A percentile compares a stretch with the other conserved stretches of the same genome.
Evolutionary conservation across 352 stramenopile genomes (phyloP).

Genomic region (Thalassiosira mediterranea): DNA sequence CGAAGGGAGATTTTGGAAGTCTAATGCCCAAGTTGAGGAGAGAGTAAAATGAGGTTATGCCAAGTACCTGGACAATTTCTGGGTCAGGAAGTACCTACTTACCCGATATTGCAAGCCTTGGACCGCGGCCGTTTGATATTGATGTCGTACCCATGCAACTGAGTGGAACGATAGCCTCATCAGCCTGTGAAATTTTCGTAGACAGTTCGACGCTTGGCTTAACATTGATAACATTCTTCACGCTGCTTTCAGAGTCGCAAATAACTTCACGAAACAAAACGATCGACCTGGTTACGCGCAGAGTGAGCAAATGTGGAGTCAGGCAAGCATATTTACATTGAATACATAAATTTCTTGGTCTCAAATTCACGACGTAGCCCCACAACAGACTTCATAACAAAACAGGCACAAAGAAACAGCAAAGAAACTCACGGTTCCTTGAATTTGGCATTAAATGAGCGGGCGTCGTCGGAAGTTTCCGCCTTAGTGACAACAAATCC

Average conservation of each 20-base stretch:
- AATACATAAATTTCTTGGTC: too few species aligned
- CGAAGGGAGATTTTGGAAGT: slow-evolving; percentile 53
- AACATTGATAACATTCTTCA: slow-evolving; percentile 8
- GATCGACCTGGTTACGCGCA: too few species aligned
- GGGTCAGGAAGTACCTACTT: slow-evolving; percentile 10
- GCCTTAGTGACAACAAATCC: slow-evolving; percentile 83
- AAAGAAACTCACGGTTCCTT: slow-evolving; percentile 88
- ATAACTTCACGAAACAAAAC: slow-evolving; percentile 54
- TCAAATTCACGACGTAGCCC: too few species aligned
- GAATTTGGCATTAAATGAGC: slow-evolving; percentile 83
- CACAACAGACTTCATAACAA: too few species aligned
- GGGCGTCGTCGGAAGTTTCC: slow-evolving; percentile 76
- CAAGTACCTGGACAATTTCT: too few species aligned
- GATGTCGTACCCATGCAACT: slow-evolving; percentile 47
- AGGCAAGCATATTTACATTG: too few species aligned
- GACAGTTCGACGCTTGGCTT: slow-evolving; percentile 12
- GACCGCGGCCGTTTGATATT: slow-evolving; percentile 32
- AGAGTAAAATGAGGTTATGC: not conserved
- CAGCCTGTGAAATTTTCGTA: not conserved
- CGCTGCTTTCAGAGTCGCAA: slow-evolving; percentile 1
- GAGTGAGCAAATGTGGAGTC: too few species aligned
- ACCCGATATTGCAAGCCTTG: slow-evolving; percentile 13
- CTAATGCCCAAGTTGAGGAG: not conserved
- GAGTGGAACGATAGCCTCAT: slow-evolving; percentile 16
- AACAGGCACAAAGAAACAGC: too few species aligned